Evolutionary conservation across 1,139 yeast genomes (phyloP).

Genomic region (Kodamaea anthophila): DNA sequence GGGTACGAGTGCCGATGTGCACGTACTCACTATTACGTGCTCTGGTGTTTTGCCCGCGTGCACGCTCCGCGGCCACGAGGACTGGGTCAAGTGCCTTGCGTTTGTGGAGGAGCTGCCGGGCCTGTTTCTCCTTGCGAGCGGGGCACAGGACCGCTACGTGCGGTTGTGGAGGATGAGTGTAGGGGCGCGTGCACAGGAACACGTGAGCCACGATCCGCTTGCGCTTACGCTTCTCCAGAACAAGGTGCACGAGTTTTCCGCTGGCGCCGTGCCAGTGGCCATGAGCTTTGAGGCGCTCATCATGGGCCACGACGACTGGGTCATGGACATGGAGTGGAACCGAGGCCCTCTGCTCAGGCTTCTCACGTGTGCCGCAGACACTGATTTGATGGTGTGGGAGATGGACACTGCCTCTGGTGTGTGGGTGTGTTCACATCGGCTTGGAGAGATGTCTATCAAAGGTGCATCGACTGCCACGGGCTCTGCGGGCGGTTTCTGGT

Average conservation of each 20-base stretch:
- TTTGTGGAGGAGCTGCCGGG: slow-evolving; percentile 47
- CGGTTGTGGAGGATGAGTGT: slow-evolving; percentile 73
- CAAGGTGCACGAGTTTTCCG: slow-evolving; percentile 55
- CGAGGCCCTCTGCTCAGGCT: slow-evolving; percentile 35
- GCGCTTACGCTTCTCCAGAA: slow-evolving; percentile 54
- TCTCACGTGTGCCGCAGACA: slow-evolving; percentile 87
- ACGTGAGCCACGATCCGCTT: slow-evolving; percentile 39
- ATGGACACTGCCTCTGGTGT: slow-evolving; percentile 84
- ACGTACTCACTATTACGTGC: slow-evolving; percentile 31
- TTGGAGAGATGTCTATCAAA: slow-evolving; percentile 90
- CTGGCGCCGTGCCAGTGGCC: slow-evolving; percentile 34
- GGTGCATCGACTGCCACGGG: slow-evolving; percentile 99
- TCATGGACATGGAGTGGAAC: slow-evolving; percentile 76
- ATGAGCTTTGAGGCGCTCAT: slow-evolving; percentile 86
- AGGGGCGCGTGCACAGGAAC: slow-evolving; percentile 50
- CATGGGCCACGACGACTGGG: slow-evolving; percentile 99
- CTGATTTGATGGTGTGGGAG: slow-evolving; percentile 94
- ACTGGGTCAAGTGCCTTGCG: slow-evolving; percentile 77
- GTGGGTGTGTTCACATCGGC: slow-evolving; percentile 76
- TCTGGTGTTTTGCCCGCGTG: slow-evolving; percentile 31
- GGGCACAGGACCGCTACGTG: slow-evolving; percentile 85
- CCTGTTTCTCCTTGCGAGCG: slow-evolving; percentile 65
- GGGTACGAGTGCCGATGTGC: slow-evolving; percentile 63
- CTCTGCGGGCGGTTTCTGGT: slow-evolving; percentile 96
- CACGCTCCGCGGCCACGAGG: slow-evolving; percentile 79